Evolutionary conservation across 768 basidiomycete species (phyloP).

Genomic region (Chalciporus chontae): DNA sequence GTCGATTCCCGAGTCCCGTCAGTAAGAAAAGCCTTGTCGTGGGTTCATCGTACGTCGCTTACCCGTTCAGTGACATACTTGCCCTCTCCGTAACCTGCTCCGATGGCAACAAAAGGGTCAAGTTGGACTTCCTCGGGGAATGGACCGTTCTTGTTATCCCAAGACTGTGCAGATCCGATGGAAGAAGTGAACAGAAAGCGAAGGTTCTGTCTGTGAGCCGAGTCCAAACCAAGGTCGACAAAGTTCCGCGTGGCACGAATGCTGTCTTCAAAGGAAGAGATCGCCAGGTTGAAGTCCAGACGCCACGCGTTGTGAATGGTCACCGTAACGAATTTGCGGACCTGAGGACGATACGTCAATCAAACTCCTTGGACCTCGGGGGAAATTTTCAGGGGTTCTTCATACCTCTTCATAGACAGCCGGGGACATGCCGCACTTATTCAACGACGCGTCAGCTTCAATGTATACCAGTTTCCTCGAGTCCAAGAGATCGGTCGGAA

Average conservation of each 20-base stretch:
- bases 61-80: conserved; percentile 44
- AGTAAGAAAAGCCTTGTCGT: background rate
- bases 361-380: background rate
- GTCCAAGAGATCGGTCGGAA: conserved; percentile 25
- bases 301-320: conserved; percentile 45
- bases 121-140: conserved; percentile 35
- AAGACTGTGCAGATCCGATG: conserved; percentile 31
- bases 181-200: conserved; percentile 43
- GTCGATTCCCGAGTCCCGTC: background rate
- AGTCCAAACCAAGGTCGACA: conserved; percentile 29
- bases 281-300: conserved; percentile 40
- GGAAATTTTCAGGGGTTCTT: background rate
- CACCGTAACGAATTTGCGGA: conserved; percentile 30
- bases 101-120: conserved; percentile 33
- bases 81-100: conserved; percentile 43
- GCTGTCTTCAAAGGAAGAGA: conserved; percentile 42
- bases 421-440: conserved; percentile 29
- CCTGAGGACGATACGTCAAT: conserved; percentile 15
- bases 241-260: conserved; percentile 38
- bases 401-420: conserved; percentile 18
- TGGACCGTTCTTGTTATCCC: conserved; percentile 26
- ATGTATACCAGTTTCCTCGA: conserved; percentile 34
- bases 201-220: conserved; percentile 20
- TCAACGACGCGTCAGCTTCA: conserved; percentile 29
- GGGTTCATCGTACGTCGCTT: conserved; percentile 4